Evolutionary conservation across 1,284 basidiomycete genomes (phyloP), one percentile per base, ranked within the genome.

Genomic region (Melampsora abietis-canadensis): DNA sequence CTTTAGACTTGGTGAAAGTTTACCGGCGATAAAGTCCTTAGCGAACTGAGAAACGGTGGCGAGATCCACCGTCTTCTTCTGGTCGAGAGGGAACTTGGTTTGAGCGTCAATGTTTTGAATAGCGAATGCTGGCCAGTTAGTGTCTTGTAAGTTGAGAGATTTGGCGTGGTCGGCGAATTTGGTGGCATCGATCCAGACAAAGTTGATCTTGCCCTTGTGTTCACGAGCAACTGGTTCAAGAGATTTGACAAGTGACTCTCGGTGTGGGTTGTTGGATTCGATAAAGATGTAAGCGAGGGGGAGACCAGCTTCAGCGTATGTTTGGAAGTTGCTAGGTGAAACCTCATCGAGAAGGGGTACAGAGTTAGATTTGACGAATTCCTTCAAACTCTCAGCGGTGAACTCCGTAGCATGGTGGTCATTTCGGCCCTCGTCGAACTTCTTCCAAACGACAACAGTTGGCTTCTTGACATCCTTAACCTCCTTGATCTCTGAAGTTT

Each of bases 141-240:
- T 83, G 78, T 88, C 83, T 80, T 92, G 90, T 77, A 98, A 86
- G 86, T 96, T 97, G 77, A 99, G 87, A 12, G 91, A 90, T 84
- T 94, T 94, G 80, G 90, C 96, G 85, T 99, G 96, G 80, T 97
- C 93, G 80, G 87, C 88, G 81, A 94, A 99, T 84, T 93, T 94
- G 84, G 90, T 85, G 27, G 92, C 94, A 82, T 99, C 96, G 80
- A 99, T 98, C 90, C 90, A 96, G 78, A 98, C 95, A 83, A 98
- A 95, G 89, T 96, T 98, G 82, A 98, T 80, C 84, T 92, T 90
- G 80, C 88, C 87, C 84, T 92, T 93, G 86, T 88, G 87, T 81
- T 88, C 87, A 76, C 88, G 85, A 34, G 95, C 94, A 73, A 95
- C 82, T 1, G 87, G 37, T 79, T 86, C 87, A 79, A 98, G 82